Percentiles rank a stretch among this genome's conserved stretches.
Evolutionary conservation across 306 rosid species (phyloP).

Genomic region (Medicago lupulina): DNA sequence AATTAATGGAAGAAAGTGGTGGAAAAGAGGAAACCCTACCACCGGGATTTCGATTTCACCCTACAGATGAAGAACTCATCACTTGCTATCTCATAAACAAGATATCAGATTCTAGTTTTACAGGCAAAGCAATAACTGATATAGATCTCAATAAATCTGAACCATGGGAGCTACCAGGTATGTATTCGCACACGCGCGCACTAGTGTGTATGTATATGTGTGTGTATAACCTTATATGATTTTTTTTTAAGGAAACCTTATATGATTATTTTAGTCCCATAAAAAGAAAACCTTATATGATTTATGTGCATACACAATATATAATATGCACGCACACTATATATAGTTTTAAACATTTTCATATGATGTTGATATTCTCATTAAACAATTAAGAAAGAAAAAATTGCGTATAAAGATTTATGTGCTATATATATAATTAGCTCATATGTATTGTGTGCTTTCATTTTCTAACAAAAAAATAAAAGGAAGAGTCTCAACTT

Average conservation of each 20-base stretch:
- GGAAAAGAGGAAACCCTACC: conserved; percentile 76
- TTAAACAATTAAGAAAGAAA: too few relatives aligned
- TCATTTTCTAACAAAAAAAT: neutral
- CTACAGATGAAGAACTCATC: conserved; percentile 90
- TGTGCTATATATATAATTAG: too few relatives aligned
- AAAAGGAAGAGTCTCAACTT: neutral
- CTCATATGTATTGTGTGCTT: neutral
- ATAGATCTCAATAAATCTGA: conserved; percentile 95
- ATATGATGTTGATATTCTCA: too few relatives aligned
- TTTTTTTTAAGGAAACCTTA: too few relatives aligned
- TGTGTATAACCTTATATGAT: too few relatives aligned
- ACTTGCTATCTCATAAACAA: conserved; percentile 80
- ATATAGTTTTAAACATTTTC: too few relatives aligned
- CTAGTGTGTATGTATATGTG: too few relatives aligned
- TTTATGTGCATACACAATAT: too few relatives aligned
- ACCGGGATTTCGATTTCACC: conserved; percentile 93
- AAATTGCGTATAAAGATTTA: too few relatives aligned
- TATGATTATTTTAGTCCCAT: too few relatives aligned
- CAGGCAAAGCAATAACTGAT: conserved; percentile 76
- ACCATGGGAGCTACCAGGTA: conserved; percentile 99
- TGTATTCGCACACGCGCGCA: neutral
- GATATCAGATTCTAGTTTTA: conserved; percentile 71
- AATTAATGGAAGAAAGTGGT: conserved; percentile 51
- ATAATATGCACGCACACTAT: too few relatives aligned
- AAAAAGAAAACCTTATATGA: too few relatives aligned